Percentiles rank a stretch among this genome's conserved stretches.
These are phyloP conservation scores for Diaporthe capsici DNA, from an alignment of 2,329 filamentous ascomycete species.

Conservation along the genomic window DNA sequence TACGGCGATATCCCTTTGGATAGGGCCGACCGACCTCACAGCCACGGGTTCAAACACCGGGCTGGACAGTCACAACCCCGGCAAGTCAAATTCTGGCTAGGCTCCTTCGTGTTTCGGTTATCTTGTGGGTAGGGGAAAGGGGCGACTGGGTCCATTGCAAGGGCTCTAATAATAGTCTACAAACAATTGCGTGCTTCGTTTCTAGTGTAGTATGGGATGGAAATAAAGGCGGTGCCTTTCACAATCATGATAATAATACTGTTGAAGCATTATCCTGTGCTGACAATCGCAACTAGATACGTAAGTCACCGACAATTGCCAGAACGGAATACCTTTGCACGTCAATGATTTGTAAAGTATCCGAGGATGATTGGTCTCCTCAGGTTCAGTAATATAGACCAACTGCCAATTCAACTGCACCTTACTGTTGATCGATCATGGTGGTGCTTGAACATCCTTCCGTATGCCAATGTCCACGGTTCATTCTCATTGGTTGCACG, in stretches of 20 bases:
- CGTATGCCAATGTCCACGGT: background rate
- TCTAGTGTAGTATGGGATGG: background rate
- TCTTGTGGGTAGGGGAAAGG: background rate
- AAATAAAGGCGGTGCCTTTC: background rate
- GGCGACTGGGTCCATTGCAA: background rate
- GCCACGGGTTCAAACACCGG: background rate
- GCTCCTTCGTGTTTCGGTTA: conserved; percentile 3
- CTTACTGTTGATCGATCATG: no score
- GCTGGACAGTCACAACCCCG: background rate
- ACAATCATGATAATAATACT: background rate
- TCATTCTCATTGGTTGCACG: background rate
- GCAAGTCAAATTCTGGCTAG: background rate
- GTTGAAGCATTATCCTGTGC: background rate
- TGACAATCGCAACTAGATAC: background rate
- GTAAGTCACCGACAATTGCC: no score
- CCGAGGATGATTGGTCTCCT: no score
- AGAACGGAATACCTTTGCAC: no score
- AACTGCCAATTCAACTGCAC: no score
- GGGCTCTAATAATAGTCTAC: conserved; percentile 13
- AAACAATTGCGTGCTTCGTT: background rate
- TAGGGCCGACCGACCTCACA: background rate
- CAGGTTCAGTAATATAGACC: no score
- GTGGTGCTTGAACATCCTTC: no score
- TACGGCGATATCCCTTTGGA: background rate
- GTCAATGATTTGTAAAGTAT: no score